A percentile compares a stretch with the other conserved stretches of the same genome.
Conservation (phyloP, 2,329 filamentous ascomycete genomes). For the Cercospora janseana region DNA sequence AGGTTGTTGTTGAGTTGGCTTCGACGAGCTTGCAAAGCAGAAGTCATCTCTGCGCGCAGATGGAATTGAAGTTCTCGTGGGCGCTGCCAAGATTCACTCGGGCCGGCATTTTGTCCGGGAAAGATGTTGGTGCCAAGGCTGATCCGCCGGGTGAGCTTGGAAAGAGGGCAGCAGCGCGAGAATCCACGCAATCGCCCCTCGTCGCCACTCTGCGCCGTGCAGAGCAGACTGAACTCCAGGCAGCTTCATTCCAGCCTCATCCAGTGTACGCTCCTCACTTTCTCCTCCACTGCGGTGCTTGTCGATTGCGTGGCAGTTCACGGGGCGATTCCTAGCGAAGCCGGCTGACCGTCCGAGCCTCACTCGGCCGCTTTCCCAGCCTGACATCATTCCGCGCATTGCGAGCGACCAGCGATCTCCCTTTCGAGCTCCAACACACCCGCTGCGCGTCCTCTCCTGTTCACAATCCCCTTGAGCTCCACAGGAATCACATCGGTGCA, state of each 20-base stretch:
- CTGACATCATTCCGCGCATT: slow-evolving; percentile 7
- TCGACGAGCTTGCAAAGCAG: slow-evolving; percentile 18
- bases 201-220: background rate
- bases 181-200: no score
- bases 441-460: background rate
- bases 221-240: background rate
- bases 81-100: slow-evolving; percentile 6
- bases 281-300: no score
- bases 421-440: background rate
- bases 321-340: slow-evolving; percentile 5
- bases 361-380: slow-evolving; percentile 2
- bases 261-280: no score
- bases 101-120: background rate
- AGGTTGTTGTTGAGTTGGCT: slow-evolving; percentile 12
- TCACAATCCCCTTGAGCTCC: slow-evolving; percentile 6
- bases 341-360: slow-evolving; percentile 3
- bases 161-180: no score
- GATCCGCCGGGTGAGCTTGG: no score
- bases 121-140: no score
- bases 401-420: slow-evolving; percentile 2
- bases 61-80: slow-evolving; percentile 9
- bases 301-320: background rate
- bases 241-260: slow-evolving; percentile 5
- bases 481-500: no score
- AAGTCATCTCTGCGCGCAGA: slow-evolving; percentile 6